Base-by-base conservation (phyloP, 2,329 filamentous ascomycete genomes). In the Aspergillus sp. region DNA sequence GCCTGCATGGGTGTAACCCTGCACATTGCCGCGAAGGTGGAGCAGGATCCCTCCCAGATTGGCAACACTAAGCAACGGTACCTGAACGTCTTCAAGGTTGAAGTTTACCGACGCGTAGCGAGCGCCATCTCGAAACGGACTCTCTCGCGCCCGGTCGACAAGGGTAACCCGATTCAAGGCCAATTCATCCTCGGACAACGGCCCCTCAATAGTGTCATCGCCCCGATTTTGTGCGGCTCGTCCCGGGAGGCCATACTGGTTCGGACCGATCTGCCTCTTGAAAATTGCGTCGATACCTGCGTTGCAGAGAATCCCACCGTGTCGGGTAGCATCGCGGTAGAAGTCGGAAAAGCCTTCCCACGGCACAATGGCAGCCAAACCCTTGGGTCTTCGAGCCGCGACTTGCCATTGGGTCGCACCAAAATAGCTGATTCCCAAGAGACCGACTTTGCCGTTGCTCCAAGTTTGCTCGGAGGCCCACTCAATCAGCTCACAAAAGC, bases 1-100 rank as follows among this genome's bases (percentile, higher is more conserved):
- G 0, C 83, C 82, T 0, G 85, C 85, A 47, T 82, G 76, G 2
- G 71, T 69, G 50, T 80, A 88, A 0, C 85, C 86, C 60, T 85
- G 77, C 7, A 88, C 76, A 60, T 88, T 88, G 2, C 86, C 86
- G 5, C 86, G 76, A 13, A 88, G 74, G 58, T 89, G 86, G 0
- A 89, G 76, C 5, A 84, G 4, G 41, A 88, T 88, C 1, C 85
- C 85, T 3, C 85, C 86, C 84, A 84, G 87, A 64, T 88, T 88
- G 0, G 78, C 86, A 0, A 88, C 86, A 1, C 77, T 81, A 0
- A 88, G 76, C 0, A 88, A 59, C 0, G 86, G 86, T 0, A 88
- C 84, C n/a, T n/a, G n/a, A n/a, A n/a, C n/a, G n/a, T n/a, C n/a
- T n/a, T n/a, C n/a, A n/a, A n/a, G n/a, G n/a, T n/a, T n/a, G n/a